phyloP scores from a whole-genome alignment of 345 rosid genomes.

The Stellera chamaejasme region DNA sequence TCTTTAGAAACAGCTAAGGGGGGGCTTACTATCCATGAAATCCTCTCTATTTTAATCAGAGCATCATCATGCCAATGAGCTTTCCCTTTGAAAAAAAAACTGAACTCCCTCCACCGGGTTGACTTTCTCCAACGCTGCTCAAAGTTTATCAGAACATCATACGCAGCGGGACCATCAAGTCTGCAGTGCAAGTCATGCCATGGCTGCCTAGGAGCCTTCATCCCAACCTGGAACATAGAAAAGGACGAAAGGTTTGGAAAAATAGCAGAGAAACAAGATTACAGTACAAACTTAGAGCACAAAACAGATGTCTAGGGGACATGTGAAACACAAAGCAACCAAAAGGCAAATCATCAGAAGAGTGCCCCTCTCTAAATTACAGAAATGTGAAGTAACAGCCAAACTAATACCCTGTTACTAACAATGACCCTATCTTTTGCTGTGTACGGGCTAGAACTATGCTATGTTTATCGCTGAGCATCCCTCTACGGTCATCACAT shows the following conservation, averaged over 20 bases:
- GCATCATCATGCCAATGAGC: slow-evolving; percentile 75
- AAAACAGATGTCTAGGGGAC: slow-evolving; percentile 9
- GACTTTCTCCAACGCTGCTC: slow-evolving; percentile 96
- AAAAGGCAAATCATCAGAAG: not conserved
- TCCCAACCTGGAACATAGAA: slow-evolving; percentile 34
- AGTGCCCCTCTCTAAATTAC: not conserved
- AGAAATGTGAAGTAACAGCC: too few species aligned
- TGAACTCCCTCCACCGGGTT: slow-evolving; percentile 68
- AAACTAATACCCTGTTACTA: too few species aligned
- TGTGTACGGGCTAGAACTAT: too few species aligned
- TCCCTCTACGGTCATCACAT: too few species aligned
- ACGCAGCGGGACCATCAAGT: slow-evolving; percentile 93
- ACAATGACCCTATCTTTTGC: too few species aligned
- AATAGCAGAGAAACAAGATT: slow-evolving; percentile 6
- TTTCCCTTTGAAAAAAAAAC: slow-evolving; percentile 48
- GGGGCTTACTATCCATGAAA: slow-evolving; percentile 94
- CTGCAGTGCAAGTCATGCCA: slow-evolving; percentile 96
- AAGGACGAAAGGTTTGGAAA: not conserved
- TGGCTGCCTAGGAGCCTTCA: slow-evolving; percentile 88
- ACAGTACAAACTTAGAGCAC: not conserved
- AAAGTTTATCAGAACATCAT: slow-evolving; percentile 90
- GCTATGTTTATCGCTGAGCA: too few species aligned
- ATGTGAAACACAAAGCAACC: slow-evolving; percentile 3
- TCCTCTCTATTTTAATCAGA: slow-evolving; percentile 71
- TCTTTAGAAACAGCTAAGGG: slow-evolving; percentile 16